Evolutionary conservation across 306 rosid genomes (phyloP).

Genomic region (Hippophae gyantsensis): DNA sequence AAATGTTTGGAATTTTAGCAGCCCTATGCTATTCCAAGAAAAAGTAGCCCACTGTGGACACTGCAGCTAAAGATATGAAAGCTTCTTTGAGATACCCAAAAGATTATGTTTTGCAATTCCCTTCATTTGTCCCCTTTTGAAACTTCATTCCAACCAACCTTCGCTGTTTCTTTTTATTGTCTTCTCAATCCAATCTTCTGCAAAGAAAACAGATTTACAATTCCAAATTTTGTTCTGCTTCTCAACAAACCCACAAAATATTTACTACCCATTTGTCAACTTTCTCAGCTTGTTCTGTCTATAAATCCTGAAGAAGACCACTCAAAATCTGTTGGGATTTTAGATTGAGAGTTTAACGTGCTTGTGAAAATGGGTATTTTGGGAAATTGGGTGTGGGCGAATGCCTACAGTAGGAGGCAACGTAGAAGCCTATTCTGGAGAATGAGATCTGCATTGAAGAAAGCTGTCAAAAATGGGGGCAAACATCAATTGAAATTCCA

Average conservation of each 20-base stretch:
- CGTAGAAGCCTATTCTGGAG: slow-evolving; percentile 63
- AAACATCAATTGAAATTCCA: slow-evolving; percentile 51
- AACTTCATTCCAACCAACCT: not conserved
- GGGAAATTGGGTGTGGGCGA: slow-evolving; percentile 37
- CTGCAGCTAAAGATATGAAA: too few species aligned
- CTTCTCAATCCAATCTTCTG: too few species aligned
- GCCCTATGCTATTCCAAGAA: slow-evolving; percentile 47
- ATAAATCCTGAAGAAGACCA: not conserved
- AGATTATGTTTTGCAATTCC: slow-evolving; percentile 19
- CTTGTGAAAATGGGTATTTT: slow-evolving; percentile 31
- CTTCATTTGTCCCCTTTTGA: not conserved
- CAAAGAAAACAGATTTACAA: too few species aligned
- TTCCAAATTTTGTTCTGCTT: not conserved
- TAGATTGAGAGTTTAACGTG: not conserved
- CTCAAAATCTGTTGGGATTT: not conserved
- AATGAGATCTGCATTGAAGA: slow-evolving; percentile 60
- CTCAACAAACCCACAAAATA: not conserved
- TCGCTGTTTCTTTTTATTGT: slow-evolving; percentile 6
- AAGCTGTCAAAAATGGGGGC: slow-evolving; percentile 39
- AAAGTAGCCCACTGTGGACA: slow-evolving; percentile 22
- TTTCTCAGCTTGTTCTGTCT: too few species aligned
- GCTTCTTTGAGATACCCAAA: slow-evolving; percentile 7
- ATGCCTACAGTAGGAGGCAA: slow-evolving; percentile 47
- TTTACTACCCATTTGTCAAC: too few species aligned
- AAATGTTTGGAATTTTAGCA: slow-evolving; percentile 51